A percentile compares a stretch with the other conserved stretches of the same genome.
Conservation (phyloP, 768 basidiomycete species). For the Peribolospora kevripleyi region DNA sequence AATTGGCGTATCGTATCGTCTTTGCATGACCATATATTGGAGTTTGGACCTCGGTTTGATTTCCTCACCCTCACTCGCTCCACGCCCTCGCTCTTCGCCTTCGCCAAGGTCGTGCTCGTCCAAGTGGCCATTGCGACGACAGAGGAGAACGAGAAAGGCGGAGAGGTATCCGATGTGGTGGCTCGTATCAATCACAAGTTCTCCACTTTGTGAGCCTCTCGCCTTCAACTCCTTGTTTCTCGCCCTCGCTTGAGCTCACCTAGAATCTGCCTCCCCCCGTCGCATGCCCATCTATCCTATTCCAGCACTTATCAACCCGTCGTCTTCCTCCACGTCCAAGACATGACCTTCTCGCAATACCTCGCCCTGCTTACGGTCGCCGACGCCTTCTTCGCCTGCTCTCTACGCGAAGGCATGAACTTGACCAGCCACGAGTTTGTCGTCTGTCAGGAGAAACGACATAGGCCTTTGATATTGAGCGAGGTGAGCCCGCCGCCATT, state of each 20-base stretch:
- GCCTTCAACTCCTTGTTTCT: no score
- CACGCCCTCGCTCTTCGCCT: not conserved
- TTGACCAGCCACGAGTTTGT: slow-evolving; percentile 25
- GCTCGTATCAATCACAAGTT: slow-evolving; percentile 60
- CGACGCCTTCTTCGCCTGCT: slow-evolving; percentile 64
- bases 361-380: slow-evolving; percentile 55
- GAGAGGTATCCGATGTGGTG: slow-evolving; percentile 47
- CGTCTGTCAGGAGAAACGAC: slow-evolving; percentile 48
- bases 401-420: slow-evolving; percentile 72
- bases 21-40: no score
- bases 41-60: not conserved
- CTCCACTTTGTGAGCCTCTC: slow-evolving; percentile 26
- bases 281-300: slow-evolving; percentile 3
- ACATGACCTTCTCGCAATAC: slow-evolving; percentile 65
- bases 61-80: no score
- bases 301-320: slow-evolving; percentile 42
- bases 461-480: slow-evolving; percentile 49
- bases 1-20: not conserved
- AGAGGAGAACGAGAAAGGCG: slow-evolving; percentile 45
- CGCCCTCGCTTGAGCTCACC: not conserved
- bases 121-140: slow-evolving; percentile 71
- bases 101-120: slow-evolving; percentile 42
- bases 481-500: slow-evolving; percentile 28
- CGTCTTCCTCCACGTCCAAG: slow-evolving; percentile 61
- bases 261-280: not conserved